Conservation (phyloP, 805 yeast species). For the Teunomyces tritomae region DNA sequence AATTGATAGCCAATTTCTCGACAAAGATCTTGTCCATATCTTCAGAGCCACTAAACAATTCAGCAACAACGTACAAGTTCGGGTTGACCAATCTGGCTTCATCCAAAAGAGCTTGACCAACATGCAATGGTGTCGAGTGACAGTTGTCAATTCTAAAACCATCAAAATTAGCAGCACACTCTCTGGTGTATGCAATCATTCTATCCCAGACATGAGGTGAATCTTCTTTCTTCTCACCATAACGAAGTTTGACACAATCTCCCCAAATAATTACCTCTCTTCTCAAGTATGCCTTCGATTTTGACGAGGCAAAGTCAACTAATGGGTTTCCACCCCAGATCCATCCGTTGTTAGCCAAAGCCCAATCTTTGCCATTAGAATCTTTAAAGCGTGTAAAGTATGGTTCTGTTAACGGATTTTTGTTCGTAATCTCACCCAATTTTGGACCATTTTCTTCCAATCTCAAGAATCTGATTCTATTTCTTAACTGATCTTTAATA, state of each 20-base stretch:
- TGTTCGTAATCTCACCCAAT: slow-evolving; percentile 57
- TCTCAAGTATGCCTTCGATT: slow-evolving; percentile 77
- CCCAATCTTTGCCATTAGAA: slow-evolving; percentile 54
- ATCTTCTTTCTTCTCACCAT: slow-evolving; percentile 74
- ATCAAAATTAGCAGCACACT: slow-evolving; percentile 70
- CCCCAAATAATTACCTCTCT: slow-evolving; percentile 98
- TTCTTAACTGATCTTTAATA: slow-evolving; percentile 67
- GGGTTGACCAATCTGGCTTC: slow-evolving; percentile 84
- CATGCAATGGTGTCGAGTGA: slow-evolving; percentile 94
- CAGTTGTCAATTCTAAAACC: slow-evolving; percentile 95
- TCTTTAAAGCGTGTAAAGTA: slow-evolving; percentile 75
- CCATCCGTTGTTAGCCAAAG: slow-evolving; percentile 96
- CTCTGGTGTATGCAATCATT: slow-evolving; percentile 73
- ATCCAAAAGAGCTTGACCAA: slow-evolving; percentile 85
- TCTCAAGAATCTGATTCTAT: slow-evolving; percentile 73
- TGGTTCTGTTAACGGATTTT: slow-evolving; percentile 71
- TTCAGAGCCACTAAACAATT: slow-evolving; percentile 89
- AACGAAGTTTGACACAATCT: slow-evolving; percentile 90
- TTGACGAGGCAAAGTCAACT: slow-evolving; percentile 83
- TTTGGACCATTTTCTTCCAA: slow-evolving; percentile 81
- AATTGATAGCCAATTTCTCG: slow-evolving; percentile 83
- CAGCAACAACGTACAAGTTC: slow-evolving; percentile 89
- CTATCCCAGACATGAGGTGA: slow-evolving; percentile 88
- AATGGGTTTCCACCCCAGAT: slow-evolving; percentile 96
- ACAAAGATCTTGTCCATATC: slow-evolving; percentile 86